Evolutionary conservation across 1,284 basidiomycete species (phyloP).

Genomic region (Ceratobasidium sp.): DNA sequence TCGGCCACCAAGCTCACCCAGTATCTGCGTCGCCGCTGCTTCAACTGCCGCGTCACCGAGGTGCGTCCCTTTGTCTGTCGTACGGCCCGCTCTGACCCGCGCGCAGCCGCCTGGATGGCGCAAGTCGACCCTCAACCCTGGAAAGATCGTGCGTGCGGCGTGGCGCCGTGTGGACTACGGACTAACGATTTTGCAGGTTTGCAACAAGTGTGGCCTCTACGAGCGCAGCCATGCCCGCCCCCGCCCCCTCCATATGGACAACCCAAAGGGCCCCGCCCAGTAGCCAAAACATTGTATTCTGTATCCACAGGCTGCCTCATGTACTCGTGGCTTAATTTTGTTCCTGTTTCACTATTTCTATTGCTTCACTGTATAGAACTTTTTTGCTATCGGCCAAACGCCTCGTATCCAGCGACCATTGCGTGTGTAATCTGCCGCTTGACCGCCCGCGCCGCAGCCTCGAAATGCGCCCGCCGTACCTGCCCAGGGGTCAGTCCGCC

Average conservation of each 20-base stretch:
- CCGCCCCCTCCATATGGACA: conserved; percentile 80
- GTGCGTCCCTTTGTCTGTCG: conserved; percentile 18
- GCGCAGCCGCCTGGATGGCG: conserved; percentile 74
- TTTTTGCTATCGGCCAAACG: conserved; percentile 57
- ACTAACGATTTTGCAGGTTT: conserved; percentile 59
- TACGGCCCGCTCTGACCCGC: conserved; percentile 4
- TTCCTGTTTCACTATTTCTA: conserved; percentile 11
- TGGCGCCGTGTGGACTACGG: neutral
- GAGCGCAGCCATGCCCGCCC: conserved; percentile 82
- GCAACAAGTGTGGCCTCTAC: conserved; percentile 87
- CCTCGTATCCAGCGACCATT: conserved; percentile 73
- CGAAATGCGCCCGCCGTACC: conserved; percentile 79
- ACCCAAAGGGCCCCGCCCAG: conserved; percentile 49
- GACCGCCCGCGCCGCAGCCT: conserved; percentile 74
- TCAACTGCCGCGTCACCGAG: conserved; percentile 86
- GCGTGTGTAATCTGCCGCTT: conserved; percentile 85
- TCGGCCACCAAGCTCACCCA: conserved; percentile 85
- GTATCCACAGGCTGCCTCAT: neutral
- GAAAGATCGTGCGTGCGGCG: conserved; percentile 72
- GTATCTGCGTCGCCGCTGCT: conserved; percentile 80
- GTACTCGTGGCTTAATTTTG: conserved; percentile 2
- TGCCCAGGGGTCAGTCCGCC: conserved; percentile 51
- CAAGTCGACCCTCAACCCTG: conserved; percentile 80
- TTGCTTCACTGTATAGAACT: conserved; percentile 20
- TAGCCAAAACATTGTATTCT: conserved; percentile 25